These are phyloP conservation scores for Mikania micrantha DNA, from an alignment of 129 eudicot species.

Conservation along the genomic window DNA sequence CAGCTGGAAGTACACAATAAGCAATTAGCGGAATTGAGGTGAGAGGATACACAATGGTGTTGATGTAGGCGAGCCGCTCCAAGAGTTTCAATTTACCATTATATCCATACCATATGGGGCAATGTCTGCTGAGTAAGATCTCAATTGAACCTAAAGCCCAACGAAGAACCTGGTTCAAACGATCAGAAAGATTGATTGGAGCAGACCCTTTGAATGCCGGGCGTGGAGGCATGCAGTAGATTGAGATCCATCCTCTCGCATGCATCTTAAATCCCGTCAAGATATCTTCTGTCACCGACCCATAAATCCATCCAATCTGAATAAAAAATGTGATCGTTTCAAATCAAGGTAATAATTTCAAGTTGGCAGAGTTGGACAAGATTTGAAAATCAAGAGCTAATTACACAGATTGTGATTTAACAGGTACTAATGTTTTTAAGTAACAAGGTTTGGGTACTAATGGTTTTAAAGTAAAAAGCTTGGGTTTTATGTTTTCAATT, in stretches of 20 bases:
- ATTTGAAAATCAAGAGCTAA: background rate
- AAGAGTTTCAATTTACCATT: slow-evolving; percentile 45
- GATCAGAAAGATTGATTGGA: slow-evolving; percentile 84
- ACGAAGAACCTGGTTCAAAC: slow-evolving; percentile 69
- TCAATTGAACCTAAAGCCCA: slow-evolving; percentile 82
- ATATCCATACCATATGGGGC: slow-evolving; percentile 79
- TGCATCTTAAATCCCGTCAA: slow-evolving; percentile 81
- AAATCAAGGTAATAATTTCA: background rate
- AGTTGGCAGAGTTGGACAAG: background rate
- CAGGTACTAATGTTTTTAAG: no score
- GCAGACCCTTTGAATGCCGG: slow-evolving; percentile 83
- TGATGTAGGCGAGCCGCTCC: slow-evolving; percentile 65
- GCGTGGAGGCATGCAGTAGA: slow-evolving; percentile 72
- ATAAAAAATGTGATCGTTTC: background rate
- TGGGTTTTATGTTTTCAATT: no score
- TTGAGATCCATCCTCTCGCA: slow-evolving; percentile 64
- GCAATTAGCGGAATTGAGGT: slow-evolving; percentile 65
- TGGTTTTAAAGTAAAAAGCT: no score
- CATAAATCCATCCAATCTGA: slow-evolving; percentile 77
- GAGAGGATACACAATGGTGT: slow-evolving; percentile 64
- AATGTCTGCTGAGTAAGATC: slow-evolving; percentile 65
- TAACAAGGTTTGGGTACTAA: no score
- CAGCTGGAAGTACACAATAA: slow-evolving; percentile 66
- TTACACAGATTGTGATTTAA: no score
- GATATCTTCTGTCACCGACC: slow-evolving; percentile 77